Conservation (phyloP, 208 protist genomes). For the Crithidia fasciculata region DNA sequence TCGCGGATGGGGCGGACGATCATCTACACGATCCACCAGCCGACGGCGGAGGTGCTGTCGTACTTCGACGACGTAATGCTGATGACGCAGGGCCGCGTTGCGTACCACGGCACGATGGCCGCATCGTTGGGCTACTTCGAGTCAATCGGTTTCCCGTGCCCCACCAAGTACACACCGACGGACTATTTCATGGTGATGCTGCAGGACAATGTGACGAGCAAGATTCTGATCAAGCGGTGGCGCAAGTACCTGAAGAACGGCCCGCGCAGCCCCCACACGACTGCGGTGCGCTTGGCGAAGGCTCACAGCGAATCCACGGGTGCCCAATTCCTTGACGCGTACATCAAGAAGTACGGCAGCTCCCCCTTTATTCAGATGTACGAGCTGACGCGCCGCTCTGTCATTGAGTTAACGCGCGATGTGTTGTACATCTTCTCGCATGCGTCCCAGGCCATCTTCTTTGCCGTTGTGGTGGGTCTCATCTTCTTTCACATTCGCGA, state of each 20-base stretch:
- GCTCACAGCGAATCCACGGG: constrained; percentile 46
- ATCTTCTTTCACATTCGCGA: constrained; percentile 68
- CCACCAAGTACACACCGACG: constrained; percentile 75
- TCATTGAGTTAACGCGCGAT: constrained; percentile 49
- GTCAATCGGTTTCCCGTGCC: constrained; percentile 74
- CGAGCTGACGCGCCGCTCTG: constrained; percentile 53
- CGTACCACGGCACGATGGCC: constrained; percentile 84
- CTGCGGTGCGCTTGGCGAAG: constrained; percentile 45
- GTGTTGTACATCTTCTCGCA: constrained; percentile 51
- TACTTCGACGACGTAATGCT: constrained; percentile 94
- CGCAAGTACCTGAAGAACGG: constrained; percentile 57
- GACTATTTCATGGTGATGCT: constrained; percentile 91
- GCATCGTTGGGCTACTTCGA: constrained; percentile 82
- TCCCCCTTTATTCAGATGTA: constrained; percentile 57
- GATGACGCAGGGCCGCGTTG: constrained; percentile 73
- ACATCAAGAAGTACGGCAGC: constrained; percentile 55
- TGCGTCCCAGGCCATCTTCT: constrained; percentile 63
- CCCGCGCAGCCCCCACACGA: constrained; percentile 55
- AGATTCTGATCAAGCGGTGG: constrained; percentile 76
- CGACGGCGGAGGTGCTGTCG: constrained; percentile 84
- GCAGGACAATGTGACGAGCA: constrained; percentile 61
- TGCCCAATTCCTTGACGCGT: constrained; percentile 49
- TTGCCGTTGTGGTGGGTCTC: constrained; percentile 66
- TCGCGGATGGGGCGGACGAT: constrained; percentile 83
- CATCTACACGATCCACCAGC: constrained; percentile 95